Evolutionary conservation across 176 grass and related monocot species (phyloP), one percentile per base, ranked within the genome.

Genomic region (Secale cereale): DNA sequence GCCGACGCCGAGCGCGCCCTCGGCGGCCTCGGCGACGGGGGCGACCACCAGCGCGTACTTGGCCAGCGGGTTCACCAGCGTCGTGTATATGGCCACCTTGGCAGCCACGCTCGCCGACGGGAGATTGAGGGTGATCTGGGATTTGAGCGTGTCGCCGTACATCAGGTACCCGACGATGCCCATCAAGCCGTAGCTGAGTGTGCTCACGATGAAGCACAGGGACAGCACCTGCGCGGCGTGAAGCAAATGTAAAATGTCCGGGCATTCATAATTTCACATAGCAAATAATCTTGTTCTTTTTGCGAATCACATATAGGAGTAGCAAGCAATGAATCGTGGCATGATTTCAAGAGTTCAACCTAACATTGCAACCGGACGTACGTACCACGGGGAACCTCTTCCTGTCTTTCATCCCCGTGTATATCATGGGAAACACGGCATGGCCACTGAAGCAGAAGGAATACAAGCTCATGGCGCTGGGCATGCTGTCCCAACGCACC

Each of bases 371-470:
- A 19, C 17, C 15, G 64, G 1, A 23, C 65, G 56, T 43, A 45
- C 43, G 43, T 85, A 94, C 92, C 72, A 77, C 81, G 0, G 92
- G 77, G 37, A 91, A 94, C 68, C 39, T 91, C 29, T 67, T 76
- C 17, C 43, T 77, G 52, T 89, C 57, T 85, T 69, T 86, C 89
- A 91, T 91, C 3, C 84, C 83, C 8, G 66, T 89, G 70, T 89
- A 94, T 20, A 94, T 76, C 71, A 90, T 94, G 26, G 89, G 92
- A 59, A 94, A 91, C 12, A 94, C 81, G 12, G 92, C 61, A 41
- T 94, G 92, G 4, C 89, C 89, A 22, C 92, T 87, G 81, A 91
- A 94, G 67, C 92, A 91, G 65, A 94, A 94, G 8, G 92, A 90
- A 35, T 83, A 94, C 45, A 94, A 54, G 65, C 92, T 91, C 66